Conservation (phyloP, 2,329 filamentous ascomycete genomes). For the Fusarium annulatum region DNA sequence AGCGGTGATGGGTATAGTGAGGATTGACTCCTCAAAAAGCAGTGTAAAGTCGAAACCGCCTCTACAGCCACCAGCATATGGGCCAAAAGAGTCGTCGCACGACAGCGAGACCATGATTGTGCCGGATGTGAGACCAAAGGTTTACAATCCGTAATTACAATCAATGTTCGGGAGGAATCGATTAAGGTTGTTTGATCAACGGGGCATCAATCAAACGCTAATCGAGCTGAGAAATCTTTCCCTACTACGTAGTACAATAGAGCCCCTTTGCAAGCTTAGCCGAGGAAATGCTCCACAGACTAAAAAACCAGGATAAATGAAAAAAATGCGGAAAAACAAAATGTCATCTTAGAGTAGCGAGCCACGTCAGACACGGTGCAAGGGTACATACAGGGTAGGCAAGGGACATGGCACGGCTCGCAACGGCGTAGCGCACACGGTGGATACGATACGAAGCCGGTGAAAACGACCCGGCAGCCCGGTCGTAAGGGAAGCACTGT, state of each 20-base stretch:
- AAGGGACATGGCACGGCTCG: not conserved
- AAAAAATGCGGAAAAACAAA: not conserved
- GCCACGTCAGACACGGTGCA: not conserved
- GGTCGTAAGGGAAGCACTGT: not conserved
- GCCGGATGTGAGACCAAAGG: too few relatives aligned
- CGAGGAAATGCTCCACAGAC: not conserved
- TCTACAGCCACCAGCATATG: slow-evolving; percentile 46
- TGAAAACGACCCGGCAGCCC: not conserved
- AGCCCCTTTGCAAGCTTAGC: not conserved
- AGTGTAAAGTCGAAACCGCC: slow-evolving; percentile 62
- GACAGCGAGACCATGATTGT: slow-evolving; percentile 10
- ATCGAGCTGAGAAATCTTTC: not conserved
- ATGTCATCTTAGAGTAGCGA: not conserved
- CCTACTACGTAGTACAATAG: not conserved
- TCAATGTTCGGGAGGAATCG: not conserved
- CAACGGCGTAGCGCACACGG: not conserved
- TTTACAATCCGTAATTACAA: not conserved
- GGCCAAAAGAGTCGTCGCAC: slow-evolving; percentile 38
- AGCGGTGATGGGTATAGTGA: slow-evolving; percentile 43
- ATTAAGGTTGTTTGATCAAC: not conserved
- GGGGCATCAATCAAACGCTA: not conserved
- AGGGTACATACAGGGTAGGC: not conserved
- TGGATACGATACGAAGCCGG: not conserved
- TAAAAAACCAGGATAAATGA: not conserved
- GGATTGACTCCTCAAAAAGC: slow-evolving; percentile 54